Evolutionary conservation across 108 stramenopile genomes (phyloP), one percentile per base, ranked within the genome.

Genomic region (Aureococcus anophagefferens): DNA sequence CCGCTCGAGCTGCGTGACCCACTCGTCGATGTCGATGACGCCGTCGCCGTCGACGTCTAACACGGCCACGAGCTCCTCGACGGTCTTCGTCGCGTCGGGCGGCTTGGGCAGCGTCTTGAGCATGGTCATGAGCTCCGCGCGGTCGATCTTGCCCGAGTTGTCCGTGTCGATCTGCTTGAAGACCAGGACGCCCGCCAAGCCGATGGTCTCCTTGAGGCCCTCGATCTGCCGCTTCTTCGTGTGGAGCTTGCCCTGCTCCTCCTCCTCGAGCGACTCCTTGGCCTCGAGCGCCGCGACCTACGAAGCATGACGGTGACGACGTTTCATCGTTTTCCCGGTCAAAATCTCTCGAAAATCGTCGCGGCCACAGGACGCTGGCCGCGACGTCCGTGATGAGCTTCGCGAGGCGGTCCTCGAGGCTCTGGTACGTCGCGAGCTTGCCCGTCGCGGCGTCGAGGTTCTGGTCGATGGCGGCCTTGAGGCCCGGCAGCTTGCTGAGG

Each of bases 111-210:
- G 33, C 18, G 3, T 4, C 59, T 62, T 62, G 13, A 70, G 69
- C 4, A 62, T 51, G 44, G 32, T 29, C 40, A 76, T 70, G 25
- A 76, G 65, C 44, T 71, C 75, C 75, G 70, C 70, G 28, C 44
- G 63, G 30, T 64, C 63, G 17, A 76, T 59, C 29, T 28, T 65
- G 25, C 70, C 70, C 4, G 5, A 11, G 28, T 66, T 21, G 32
- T 66, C 65, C 25, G 33, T 63, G 65, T 66, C 70, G 34, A 76
- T 65, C 35, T 76, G 75, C 35, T 65, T 30, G 69, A 76, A 76
- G 30, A 76, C 40, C 17, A 62, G 63, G 76, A 68, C 28, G 15
- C 46, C 51, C 29, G 59, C 62, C 3, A 44, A 70, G 25, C 69
- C 69, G 59, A 70, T 62, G 29, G 13, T 35, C 28, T 15, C 34